phyloP scores from a whole-genome alignment of 2,329 filamentous ascomycete species.

The Colletotrichum truncatum region DNA sequence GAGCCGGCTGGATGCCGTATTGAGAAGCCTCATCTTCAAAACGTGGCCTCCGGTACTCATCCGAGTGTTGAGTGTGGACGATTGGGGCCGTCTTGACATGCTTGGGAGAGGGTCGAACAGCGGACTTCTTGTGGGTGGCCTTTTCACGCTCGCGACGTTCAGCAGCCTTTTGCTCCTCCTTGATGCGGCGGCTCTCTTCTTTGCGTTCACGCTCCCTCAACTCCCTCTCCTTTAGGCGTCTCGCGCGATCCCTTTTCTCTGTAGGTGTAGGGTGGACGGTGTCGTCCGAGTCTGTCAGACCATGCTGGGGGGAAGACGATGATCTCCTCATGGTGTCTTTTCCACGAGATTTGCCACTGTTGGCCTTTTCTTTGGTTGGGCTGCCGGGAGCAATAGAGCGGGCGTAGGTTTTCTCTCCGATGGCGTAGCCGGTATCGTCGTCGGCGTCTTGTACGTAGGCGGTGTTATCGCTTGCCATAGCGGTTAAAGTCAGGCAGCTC shows the following conservation, averaged over 20 bases:
- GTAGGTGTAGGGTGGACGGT: slow-evolving; percentile 48
- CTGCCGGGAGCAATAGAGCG: slow-evolving; percentile 52
- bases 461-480: slow-evolving; percentile 52
- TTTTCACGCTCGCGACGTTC: slow-evolving; percentile 40
- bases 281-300: slow-evolving; percentile 53
- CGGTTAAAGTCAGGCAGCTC: slow-evolving; percentile 24
- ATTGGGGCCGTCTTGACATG: slow-evolving; percentile 47
- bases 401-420: slow-evolving; percentile 54
- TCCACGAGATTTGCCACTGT: slow-evolving; percentile 58
- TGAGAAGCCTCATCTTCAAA: slow-evolving; percentile 43
- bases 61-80: slow-evolving; percentile 26
- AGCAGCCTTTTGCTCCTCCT: slow-evolving; percentile 37
- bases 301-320: slow-evolving; percentile 46
- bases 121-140: slow-evolving; percentile 22
- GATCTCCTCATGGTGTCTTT: slow-evolving; percentile 46
- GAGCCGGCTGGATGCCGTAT: slow-evolving; percentile 44
- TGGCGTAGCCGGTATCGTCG: slow-evolving; percentile 57
- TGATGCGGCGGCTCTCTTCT: slow-evolving; percentile 36
- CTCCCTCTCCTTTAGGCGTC: slow-evolving; percentile 17
- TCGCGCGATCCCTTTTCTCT: slow-evolving; percentile 41
- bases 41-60: slow-evolving; percentile 37
- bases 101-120: slow-evolving; percentile 42
- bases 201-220: slow-evolving; percentile 30
- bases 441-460: slow-evolving; percentile 62
- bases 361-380: slow-evolving; percentile 59